Conservation (phyloP, 371 early-diverging fungal genomes). For the Dinochytrium kinnereticum region DNA sequence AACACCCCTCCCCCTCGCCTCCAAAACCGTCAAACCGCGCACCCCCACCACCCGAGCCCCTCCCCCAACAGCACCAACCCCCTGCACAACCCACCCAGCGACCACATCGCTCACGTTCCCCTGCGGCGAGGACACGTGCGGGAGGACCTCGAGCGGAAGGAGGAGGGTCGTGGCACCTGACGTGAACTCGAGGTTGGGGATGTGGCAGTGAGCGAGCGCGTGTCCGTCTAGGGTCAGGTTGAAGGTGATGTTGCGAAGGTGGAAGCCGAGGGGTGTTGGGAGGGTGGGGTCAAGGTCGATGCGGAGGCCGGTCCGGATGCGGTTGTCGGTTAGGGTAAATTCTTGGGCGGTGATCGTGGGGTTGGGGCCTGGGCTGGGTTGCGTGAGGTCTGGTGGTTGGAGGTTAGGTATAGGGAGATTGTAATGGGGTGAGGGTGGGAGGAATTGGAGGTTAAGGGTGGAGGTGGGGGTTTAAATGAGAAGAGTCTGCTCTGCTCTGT, state of each 20-base stretch:
- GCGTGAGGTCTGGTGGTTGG: background rate
- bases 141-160: background rate
- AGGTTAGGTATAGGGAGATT: background rate
- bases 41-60: too few relatives aligned
- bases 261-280: conserved; percentile 10
- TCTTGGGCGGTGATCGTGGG: background rate
- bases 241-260: conserved; percentile 9
- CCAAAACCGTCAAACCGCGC: background rate
- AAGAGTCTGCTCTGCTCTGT: too few relatives aligned
- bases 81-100: too few relatives aligned
- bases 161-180: background rate
- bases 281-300: conserved; percentile 1
- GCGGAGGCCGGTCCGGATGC: conserved; percentile 3
- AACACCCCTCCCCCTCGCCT: background rate
- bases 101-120: too few relatives aligned
- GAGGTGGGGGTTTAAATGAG: too few relatives aligned
- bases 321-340: background rate
- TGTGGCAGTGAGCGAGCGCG: conserved; percentile 1
- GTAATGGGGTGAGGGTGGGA: too few relatives aligned
- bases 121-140: background rate
- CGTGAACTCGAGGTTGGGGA: background rate
- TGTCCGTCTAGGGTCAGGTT: conserved; percentile 13
- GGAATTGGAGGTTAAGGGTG: too few relatives aligned
- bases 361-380: background rate
- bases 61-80: too few relatives aligned